Base-by-base conservation (phyloP, 441 rosid genomes). In the Eutrema salsugineum region DNA sequence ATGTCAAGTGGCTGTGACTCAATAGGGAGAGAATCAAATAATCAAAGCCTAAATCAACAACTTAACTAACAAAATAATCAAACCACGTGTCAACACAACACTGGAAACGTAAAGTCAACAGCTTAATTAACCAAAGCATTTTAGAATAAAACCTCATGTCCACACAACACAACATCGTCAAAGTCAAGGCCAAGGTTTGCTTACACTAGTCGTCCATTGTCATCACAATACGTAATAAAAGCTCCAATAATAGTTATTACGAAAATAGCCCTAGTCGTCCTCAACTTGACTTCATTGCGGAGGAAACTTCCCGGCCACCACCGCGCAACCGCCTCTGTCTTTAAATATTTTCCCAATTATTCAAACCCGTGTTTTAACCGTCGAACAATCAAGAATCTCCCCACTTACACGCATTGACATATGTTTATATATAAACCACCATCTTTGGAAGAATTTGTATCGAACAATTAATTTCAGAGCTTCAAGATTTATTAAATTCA, bases 291-390 rank as follows among this genome's bases (percentile, higher is more conserved):
- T 19, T 74, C 27, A 66, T 32, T 59, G 6, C 14, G 22, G 55
- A 66, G 62, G 73, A 67, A 67, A 32, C 68, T 74, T 67, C 78
- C 73, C 72, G 56, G 72, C 48, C 63, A 74, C 46, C 72, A 11
- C 68, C 68, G 63, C 40, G 49, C 78, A 74, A 74, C 78, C 63
- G 78, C 78, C 73, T 59, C 44, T 11, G 22, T 1, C 68, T 66
- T 67, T n/a, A 58, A 73, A 65, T 49, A 58, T 28, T 49, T 2
- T 17, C 1, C 24, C 15, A 6, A 10, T 33, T 14, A 17, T 59
- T 70, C 72, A 66, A 73, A 73, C 6, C 77, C 78, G 78, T 73
- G 78, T 73, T 49, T 8, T 5, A 50, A 51, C 63, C 42, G 68
- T 8, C 39, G 68, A 43, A 59, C 24, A 65, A 65, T 36, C 33